Evolutionary conservation across 2,329 filamentous ascomycete species (phyloP).

Genomic region (Fusarium marasasianum): DNA sequence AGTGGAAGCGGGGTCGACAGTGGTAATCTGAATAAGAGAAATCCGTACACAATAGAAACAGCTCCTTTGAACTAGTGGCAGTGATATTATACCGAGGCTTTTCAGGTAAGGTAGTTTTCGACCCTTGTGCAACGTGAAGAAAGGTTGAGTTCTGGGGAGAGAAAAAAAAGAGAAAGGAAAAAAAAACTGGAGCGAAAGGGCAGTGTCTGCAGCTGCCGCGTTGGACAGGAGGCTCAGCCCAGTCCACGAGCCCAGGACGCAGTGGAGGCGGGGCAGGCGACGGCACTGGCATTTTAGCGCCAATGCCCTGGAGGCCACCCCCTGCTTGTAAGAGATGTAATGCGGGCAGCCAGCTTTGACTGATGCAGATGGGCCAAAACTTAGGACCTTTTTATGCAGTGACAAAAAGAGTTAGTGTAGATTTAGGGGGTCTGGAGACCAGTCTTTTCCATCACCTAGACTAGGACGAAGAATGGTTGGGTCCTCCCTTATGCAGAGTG

Average conservation of each 20-base stretch:
- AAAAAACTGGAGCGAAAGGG: conserved; percentile 37
- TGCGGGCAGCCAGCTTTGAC: not conserved
- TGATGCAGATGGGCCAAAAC: not conserved
- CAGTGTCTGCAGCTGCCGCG: conserved; percentile 11
- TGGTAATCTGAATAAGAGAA: not conserved
- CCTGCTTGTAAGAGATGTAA: conserved; percentile 15
- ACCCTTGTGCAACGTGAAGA: conserved; percentile 8
- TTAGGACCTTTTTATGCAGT: not conserved
- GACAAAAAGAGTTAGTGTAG: not conserved
- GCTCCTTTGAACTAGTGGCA: not conserved
- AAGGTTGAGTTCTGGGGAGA: conserved; percentile 3
- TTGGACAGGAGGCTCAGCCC: conserved; percentile 28
- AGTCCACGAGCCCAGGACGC: not conserved
- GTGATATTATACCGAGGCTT: conserved; percentile 1
- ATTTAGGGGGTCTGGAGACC: not conserved
- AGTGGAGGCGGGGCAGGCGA: conserved; percentile 19
- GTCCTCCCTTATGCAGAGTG: not conserved
- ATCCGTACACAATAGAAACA: conserved; percentile 15
- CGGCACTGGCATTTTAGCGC: conserved; percentile 23
- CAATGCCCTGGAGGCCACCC: conserved; percentile 14
- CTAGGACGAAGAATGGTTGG: not conserved
- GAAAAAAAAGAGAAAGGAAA: not conserved
- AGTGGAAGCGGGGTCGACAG: not conserved
- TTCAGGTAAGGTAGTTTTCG: not conserved
- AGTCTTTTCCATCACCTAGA: not conserved